These are phyloP conservation scores for Calycina herbarum DNA, from an alignment of 2,329 filamentous ascomycete species.

Conservation along the genomic window DNA sequence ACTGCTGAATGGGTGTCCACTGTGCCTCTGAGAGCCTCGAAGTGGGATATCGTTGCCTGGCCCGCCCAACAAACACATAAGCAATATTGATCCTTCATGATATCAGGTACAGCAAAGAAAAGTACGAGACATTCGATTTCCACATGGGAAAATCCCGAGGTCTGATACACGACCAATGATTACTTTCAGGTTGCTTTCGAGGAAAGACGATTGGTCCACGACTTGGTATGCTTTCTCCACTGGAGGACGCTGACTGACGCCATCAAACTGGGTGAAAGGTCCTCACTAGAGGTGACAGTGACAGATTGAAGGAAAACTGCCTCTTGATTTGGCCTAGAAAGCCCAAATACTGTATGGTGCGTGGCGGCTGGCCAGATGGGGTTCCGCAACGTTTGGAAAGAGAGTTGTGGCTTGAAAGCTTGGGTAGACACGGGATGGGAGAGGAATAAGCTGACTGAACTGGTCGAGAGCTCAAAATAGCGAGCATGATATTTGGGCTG, in stretches of 20 bases:
- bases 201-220: background rate
- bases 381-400: constrained; percentile 2
- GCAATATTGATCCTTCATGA: constrained; percentile 1
- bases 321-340: background rate
- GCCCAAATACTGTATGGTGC: background rate
- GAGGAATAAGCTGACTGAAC: background rate
- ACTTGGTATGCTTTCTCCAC: background rate
- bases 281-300: background rate
- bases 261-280: background rate
- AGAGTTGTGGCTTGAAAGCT: constrained; percentile 6
- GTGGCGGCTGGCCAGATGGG: background rate
- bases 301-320: background rate
- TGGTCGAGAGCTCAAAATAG: background rate
- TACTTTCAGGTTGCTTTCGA: background rate
- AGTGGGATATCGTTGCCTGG: background rate
- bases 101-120: background rate
- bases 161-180: background rate
- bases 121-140: background rate
- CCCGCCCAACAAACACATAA: background rate
- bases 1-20: background rate
- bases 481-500: background rate
- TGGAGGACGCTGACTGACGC: background rate
- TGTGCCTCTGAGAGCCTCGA: background rate
- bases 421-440: background rate
- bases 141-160: background rate